Evolutionary conservation across 2,329 filamentous ascomycete genomes (phyloP).

Genomic region (Colletotrichum sp.): DNA sequence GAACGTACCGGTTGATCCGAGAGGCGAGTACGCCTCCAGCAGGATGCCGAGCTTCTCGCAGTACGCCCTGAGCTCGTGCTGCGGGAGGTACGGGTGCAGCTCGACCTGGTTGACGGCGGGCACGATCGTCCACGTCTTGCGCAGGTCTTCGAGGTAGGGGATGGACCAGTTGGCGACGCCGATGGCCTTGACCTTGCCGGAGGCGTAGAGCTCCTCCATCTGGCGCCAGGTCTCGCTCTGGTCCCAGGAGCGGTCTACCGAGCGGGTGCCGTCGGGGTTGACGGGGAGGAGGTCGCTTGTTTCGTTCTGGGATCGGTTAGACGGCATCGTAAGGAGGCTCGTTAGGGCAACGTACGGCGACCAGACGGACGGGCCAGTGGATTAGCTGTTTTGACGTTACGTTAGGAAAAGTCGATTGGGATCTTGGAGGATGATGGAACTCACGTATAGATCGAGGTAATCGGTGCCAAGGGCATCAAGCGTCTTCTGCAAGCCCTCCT

Average conservation of each 20-base stretch:
- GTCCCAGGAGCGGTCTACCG: background rate
- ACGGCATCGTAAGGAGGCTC: background rate
- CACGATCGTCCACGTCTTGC: background rate
- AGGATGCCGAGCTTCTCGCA: background rate
- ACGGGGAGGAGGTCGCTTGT: background rate
- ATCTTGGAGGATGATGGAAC: accelerated
- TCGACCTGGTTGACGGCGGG: background rate
- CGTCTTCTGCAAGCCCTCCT: background rate
- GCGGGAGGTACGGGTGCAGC: background rate
- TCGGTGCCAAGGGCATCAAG: background rate
- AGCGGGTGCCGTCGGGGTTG: background rate
- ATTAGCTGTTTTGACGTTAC: accelerated
- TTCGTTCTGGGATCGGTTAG: background rate
- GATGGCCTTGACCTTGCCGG: background rate
- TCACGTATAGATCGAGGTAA: background rate
- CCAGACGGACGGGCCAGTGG: background rate
- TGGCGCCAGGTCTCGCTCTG: background rate
- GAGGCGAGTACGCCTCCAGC: background rate
- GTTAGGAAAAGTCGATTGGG: background rate
- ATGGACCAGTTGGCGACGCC: background rate
- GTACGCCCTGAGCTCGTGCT: background rate
- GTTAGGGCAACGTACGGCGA: background rate
- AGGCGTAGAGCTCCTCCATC: background rate
- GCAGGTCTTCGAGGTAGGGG: background rate
- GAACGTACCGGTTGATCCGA: background rate